phyloP scores from a whole-genome alignment of 2,329 filamentous ascomycete genomes.

The Penicillium sp. region DNA sequence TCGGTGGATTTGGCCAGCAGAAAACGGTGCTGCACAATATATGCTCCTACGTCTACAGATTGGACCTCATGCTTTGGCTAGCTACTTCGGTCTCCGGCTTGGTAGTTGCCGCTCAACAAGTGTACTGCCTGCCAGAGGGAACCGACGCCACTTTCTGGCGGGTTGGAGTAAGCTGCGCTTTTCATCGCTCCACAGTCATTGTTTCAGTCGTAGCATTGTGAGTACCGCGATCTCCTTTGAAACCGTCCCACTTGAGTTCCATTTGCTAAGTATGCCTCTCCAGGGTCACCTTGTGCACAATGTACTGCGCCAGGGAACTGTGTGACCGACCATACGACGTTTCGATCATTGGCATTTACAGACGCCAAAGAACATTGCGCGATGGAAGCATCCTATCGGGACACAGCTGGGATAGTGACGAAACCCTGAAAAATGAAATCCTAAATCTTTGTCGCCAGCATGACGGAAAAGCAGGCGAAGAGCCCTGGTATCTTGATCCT shows the following conservation, averaged over 20 bases:
- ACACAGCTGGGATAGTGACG: constrained; percentile 42
- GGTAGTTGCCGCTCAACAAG: constrained; percentile 41
- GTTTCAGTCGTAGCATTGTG: constrained; percentile 42
- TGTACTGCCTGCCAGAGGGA: constrained; percentile 35
- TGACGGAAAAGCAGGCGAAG: constrained; percentile 33
- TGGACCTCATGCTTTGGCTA: constrained; percentile 43
- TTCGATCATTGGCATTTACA: constrained; percentile 42
- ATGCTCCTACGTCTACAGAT: constrained; percentile 40
- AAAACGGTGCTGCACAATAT: constrained; percentile 37
- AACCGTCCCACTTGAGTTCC: no score
- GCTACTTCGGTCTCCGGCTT: constrained; percentile 43
- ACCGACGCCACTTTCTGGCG: constrained; percentile 37
- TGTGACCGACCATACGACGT: constrained; percentile 44
- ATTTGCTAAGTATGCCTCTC: background rate
- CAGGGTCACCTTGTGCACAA: constrained; percentile 40
- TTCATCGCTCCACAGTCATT: constrained; percentile 40
- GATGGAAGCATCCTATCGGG: constrained; percentile 38
- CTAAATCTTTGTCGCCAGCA: constrained; percentile 42
- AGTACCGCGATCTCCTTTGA: constrained; percentile 15
- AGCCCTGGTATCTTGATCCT: constrained; percentile 28
- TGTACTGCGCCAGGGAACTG: constrained; percentile 44
- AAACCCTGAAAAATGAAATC: constrained; percentile 42
- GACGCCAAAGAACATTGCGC: constrained; percentile 21
- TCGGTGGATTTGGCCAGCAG: constrained; percentile 33
- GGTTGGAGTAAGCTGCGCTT: constrained; percentile 40